phyloP scores from a whole-genome alignment of 1,284 basidiomycete genomes.

The Fomes fomentarius region DNA sequence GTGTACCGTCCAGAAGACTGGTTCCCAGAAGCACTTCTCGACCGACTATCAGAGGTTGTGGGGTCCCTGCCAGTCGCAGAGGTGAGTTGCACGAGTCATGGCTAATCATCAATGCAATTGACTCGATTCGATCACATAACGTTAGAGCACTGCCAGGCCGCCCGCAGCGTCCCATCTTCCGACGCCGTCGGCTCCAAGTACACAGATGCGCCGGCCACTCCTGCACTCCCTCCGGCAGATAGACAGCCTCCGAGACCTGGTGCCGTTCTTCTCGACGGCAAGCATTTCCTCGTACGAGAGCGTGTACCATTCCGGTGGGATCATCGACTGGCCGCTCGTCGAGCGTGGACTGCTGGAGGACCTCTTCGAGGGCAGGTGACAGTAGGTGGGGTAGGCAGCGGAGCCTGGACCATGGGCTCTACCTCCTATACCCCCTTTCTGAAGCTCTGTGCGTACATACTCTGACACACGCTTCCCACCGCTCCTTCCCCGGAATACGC shows the following conservation, averaged over 20 bases:
- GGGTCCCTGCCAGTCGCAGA: constrained; percentile 58
- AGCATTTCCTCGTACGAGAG: constrained; percentile 91
- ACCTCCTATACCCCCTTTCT: too few species aligned
- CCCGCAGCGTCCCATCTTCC: constrained; percentile 18
- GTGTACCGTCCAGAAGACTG: constrained; percentile 87
- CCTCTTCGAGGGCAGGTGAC: constrained; percentile 79
- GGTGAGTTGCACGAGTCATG: constrained; percentile 24
- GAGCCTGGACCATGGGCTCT: too few species aligned
- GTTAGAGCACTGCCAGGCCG: constrained; percentile 18
- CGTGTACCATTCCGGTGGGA: constrained; percentile 78
- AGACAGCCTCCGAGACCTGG: constrained; percentile 79
- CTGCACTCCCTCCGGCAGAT: constrained; percentile 71
- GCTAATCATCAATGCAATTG: background rate
- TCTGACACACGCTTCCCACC: too few species aligned
- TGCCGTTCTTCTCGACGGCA: constrained; percentile 86
- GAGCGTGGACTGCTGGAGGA: constrained; percentile 82
- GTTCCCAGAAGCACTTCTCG: constrained; percentile 87
- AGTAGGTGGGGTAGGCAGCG: too few species aligned
- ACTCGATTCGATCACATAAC: background rate
- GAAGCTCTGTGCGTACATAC: too few species aligned
- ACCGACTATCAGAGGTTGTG: constrained; percentile 86
- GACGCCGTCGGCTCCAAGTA: constrained; percentile 30
- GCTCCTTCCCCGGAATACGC: too few species aligned
- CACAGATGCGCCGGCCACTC: constrained; percentile 71
- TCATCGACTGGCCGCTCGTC: constrained; percentile 86